Conservation (phyloP, 2,329 filamentous ascomycete species). For the Trematosphaeria pertusa region DNA sequence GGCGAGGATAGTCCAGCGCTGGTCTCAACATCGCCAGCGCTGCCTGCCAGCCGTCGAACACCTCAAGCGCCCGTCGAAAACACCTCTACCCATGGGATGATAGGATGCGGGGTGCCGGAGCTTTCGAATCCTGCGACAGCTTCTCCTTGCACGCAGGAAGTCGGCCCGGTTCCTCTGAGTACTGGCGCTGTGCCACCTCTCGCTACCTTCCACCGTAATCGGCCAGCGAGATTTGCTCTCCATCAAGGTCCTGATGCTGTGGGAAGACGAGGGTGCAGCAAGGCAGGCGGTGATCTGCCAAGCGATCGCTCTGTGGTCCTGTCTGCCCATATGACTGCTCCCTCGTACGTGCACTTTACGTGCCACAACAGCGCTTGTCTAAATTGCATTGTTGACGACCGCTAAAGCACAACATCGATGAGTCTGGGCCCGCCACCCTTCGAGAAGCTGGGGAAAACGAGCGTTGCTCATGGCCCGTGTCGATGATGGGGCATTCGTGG, state of each 20-base stretch:
- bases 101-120: slow-evolving; percentile 1
- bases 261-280: slow-evolving; percentile 4
- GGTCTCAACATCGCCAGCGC: slow-evolving; percentile 4
- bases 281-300: slow-evolving; percentile 20
- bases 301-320: slow-evolving; percentile 16
- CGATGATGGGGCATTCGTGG: too few species aligned
- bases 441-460: slow-evolving; percentile 30
- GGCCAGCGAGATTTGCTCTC: slow-evolving; percentile 7
- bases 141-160: slow-evolving; percentile 16
- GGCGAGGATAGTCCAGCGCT: slow-evolving; percentile 5
- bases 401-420: slow-evolving; percentile 23
- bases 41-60: slow-evolving; percentile 2
- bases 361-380: slow-evolving; percentile 26
- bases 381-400: slow-evolving; percentile 20
- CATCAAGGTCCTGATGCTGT: slow-evolving; percentile 4
- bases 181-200: slow-evolving; percentile 12
- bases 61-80: slow-evolving; percentile 8
- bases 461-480: slow-evolving; percentile 9
- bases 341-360: slow-evolving; percentile 26
- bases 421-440: slow-evolving; percentile 22
- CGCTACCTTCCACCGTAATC: slow-evolving; percentile 7
- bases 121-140: too few species aligned
- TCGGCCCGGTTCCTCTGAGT: slow-evolving; percentile 25
- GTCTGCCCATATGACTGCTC: slow-evolving; percentile 22
- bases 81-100: slow-evolving; percentile 3